These are phyloP conservation scores for Gastrolobium villosum DNA, from an alignment of 306 rosid genomes.

Conservation along the genomic window DNA sequence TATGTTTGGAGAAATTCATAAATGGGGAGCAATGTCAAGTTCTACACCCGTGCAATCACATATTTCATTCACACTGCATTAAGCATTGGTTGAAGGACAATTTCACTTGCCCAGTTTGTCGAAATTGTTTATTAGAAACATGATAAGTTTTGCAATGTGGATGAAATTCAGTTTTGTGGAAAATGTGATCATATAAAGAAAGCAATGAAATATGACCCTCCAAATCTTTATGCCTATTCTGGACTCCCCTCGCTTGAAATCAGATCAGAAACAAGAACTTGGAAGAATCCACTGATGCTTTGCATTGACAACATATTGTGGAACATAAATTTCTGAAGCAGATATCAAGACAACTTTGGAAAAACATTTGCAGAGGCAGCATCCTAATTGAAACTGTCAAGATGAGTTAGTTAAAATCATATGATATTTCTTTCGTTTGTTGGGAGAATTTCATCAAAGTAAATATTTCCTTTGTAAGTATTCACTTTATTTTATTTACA, in stretches of 20 bases:
- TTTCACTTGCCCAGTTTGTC: slow-evolving; percentile 43
- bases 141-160: neutral
- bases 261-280: neutral
- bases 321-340: neutral
- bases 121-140: slow-evolving; percentile 36
- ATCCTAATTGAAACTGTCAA: neutral
- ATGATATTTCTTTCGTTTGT: neutral
- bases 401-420: neutral
- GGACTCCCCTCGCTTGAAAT: neutral
- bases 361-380: neutral
- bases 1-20: slow-evolving; percentile 37
- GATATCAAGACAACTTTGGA: neutral
- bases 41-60: slow-evolving; percentile 32
- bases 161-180: neutral
- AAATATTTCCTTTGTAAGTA: neutral
- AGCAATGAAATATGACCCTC: neutral
- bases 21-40: slow-evolving; percentile 18
- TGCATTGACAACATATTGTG: neutral
- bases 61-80: slow-evolving; percentile 38
- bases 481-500: neutral
- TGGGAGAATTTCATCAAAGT: neutral
- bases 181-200: neutral
- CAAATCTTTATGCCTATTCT: neutral
- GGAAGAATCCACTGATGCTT: neutral
- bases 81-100: slow-evolving; percentile 34